These are phyloP conservation scores for Botrytis galanthina DNA, from an alignment of 2,329 filamentous ascomycete species.

Conservation along the genomic window DNA sequence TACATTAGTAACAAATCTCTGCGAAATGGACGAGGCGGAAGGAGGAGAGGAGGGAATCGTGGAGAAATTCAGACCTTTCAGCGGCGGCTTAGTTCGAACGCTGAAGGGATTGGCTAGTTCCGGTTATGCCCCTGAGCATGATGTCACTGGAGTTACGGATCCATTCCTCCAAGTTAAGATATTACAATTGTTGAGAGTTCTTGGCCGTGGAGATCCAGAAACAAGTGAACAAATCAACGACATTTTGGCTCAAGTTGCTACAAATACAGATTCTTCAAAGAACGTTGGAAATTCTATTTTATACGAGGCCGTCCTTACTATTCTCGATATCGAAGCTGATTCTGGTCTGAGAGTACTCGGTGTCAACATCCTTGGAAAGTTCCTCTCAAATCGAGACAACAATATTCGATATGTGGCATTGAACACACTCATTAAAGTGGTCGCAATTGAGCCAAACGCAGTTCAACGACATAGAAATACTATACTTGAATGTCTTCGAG, in stretches of 20 bases:
- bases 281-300: slow-evolving; percentile 98
- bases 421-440: slow-evolving; percentile 96
- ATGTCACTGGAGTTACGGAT: slow-evolving; percentile 96
- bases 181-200: slow-evolving; percentile 76
- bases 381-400: slow-evolving; percentile 97
- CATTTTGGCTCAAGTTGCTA: slow-evolving; percentile 94
- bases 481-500: slow-evolving; percentile 90
- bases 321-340: slow-evolving; percentile 96
- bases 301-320: slow-evolving; percentile 95
- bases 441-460: slow-evolving; percentile 95
- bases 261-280: slow-evolving; percentile 96
- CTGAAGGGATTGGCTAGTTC: slow-evolving; percentile 91
- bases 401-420: slow-evolving; percentile 98
- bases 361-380: slow-evolving; percentile 98
- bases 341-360: slow-evolving; percentile 90
- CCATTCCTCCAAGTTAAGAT: slow-evolving; percentile 98
- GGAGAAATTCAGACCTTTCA: slow-evolving; percentile 84
- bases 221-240: slow-evolving; percentile 98
- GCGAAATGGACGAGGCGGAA: slow-evolving; percentile 91
- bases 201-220: slow-evolving; percentile 80
- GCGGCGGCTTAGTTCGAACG: slow-evolving; percentile 82
- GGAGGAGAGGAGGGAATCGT: slow-evolving; percentile 86
- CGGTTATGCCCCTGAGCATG: slow-evolving; percentile 95
- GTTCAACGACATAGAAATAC: slow-evolving; percentile 97
- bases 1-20: slow-evolving; percentile 86